phyloP scores from a whole-genome alignment of 2,329 filamentous ascomycete species.

The Aspergillus sp. region DNA sequence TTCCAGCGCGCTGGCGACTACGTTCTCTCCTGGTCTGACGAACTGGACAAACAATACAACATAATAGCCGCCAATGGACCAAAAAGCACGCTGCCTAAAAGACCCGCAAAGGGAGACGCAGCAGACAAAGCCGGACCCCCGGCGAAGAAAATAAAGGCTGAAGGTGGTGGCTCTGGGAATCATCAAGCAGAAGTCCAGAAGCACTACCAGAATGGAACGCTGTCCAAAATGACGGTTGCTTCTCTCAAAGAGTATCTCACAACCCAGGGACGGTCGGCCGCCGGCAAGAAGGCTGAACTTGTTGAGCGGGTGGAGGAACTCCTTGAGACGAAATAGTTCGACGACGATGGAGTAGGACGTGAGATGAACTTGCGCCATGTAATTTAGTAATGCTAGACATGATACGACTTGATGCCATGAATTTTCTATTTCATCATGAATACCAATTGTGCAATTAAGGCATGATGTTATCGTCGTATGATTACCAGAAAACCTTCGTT shows the following conservation, averaged over 20 bases:
- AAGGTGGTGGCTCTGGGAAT: constrained; percentile 21
- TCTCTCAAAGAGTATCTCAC: constrained; percentile 49
- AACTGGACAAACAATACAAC: constrained; percentile 61
- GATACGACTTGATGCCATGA: neutral
- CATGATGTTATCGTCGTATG: neutral
- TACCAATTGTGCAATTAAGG: neutral
- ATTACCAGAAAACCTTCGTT: too few relatives aligned
- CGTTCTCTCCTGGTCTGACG: constrained; percentile 72
- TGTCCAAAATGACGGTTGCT: constrained; percentile 50
- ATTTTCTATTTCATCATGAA: neutral
- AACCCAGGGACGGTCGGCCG: constrained; percentile 41
- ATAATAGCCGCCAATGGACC: constrained; percentile 42
- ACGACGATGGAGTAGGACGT: neutral
- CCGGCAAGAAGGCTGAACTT: constrained; percentile 53
- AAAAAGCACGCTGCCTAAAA: constrained; percentile 50
- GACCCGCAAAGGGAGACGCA: constrained; percentile 33
- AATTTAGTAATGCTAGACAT: neutral
- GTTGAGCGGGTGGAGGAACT: constrained; percentile 51
- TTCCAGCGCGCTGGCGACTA: constrained; percentile 69
- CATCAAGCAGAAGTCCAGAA: constrained; percentile 41
- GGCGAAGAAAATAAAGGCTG: constrained; percentile 49
- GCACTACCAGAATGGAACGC: constrained; percentile 43
- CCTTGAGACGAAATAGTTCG: constrained; percentile 44
- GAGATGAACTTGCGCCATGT: neutral
- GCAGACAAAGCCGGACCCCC: constrained; percentile 30